Evolutionary conservation across 2,329 filamentous ascomycete genomes (phyloP), one percentile per base, ranked within the genome.

Genomic region (Rhinocladiella mackenziei): DNA sequence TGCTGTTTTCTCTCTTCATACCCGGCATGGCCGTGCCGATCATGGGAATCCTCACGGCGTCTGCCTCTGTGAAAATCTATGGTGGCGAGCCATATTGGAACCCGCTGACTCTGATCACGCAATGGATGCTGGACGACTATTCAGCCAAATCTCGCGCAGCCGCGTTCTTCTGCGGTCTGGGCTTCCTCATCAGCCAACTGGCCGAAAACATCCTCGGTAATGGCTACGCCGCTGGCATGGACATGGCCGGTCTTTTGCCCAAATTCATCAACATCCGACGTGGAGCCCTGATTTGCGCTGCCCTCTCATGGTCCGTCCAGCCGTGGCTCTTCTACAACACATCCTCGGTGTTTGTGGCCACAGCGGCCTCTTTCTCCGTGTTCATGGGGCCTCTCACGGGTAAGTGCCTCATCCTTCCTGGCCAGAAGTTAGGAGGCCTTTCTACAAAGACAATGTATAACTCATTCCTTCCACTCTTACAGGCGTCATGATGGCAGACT

Each of bases 221-320:
- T 10, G 56, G 66, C 13, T 63, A 61, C 15, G 62, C 61, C n/a
- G 50, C 67, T 2, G 76, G 76, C 4, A 77, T 80, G 65, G 77
- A 80, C 53, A 61, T 79, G 36, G 69, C 75, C 0, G 72, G 69
- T 1, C 58, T 78, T 0, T 71, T 70, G 45, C 74, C 75, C 0
- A 66, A 64, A 29, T 78, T 71, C 49, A 70, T 80, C 60, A 77
- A 76, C 56, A 78, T 79, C 45, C 63, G 75, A 3, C 69, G 77
- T 2, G 77, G 77, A 1, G 67, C 68, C 2, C 73, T 73, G 46
- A 60, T 79, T 29, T 70, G 66, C 3, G 63, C 69, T 0, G 50
- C 74, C 2, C 59, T 75, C 5, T 66, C 64, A 9, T 68, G 73
- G 23, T 63, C 64, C 0, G 64, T 69, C 26, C n/a, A 66, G 63